Evolutionary conservation across 345 rosid species (phyloP).

Genomic region (Populus euphratica): DNA sequence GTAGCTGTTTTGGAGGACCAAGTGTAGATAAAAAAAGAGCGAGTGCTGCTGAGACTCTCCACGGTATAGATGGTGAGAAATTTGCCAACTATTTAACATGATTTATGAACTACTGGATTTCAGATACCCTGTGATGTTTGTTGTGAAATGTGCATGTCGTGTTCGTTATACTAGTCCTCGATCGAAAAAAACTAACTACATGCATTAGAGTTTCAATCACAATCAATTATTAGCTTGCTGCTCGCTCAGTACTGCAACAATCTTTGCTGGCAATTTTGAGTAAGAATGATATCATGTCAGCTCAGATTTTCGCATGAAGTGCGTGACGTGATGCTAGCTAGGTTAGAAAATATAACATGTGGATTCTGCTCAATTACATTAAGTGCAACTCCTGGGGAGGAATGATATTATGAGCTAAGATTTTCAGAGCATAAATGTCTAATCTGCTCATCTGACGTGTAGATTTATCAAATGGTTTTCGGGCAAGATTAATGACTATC

Average conservation of each 20-base stretch:
- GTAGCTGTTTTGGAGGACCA: slow-evolving; percentile 35
- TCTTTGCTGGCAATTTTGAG: not conserved
- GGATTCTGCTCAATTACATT: not conserved
- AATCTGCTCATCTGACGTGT: not conserved
- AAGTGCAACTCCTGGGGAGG: not conserved
- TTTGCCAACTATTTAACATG: not conserved
- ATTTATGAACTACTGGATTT: not conserved
- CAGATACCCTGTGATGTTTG: not conserved
- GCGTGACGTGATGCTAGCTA: not conserved
- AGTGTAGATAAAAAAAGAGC: slow-evolving; percentile 1
- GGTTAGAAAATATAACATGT: not conserved
- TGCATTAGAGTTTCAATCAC: not conserved
- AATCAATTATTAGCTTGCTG: not conserved
- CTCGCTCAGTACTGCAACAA: not conserved
- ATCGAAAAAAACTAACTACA: not conserved
- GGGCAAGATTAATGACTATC: not conserved
- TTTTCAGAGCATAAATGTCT: not conserved
- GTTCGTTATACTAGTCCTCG: not conserved
- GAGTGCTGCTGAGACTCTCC: slow-evolving; percentile 6
- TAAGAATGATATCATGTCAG: not conserved
- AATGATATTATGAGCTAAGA: not conserved
- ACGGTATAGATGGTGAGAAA: slow-evolving; percentile 34
- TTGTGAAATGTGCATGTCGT: not conserved
- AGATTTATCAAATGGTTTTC: not conserved
- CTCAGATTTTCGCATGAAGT: not conserved